Evolutionary conservation across 2,329 filamentous ascomycete species (phyloP).

Genomic region (Penicillium sp.): DNA sequence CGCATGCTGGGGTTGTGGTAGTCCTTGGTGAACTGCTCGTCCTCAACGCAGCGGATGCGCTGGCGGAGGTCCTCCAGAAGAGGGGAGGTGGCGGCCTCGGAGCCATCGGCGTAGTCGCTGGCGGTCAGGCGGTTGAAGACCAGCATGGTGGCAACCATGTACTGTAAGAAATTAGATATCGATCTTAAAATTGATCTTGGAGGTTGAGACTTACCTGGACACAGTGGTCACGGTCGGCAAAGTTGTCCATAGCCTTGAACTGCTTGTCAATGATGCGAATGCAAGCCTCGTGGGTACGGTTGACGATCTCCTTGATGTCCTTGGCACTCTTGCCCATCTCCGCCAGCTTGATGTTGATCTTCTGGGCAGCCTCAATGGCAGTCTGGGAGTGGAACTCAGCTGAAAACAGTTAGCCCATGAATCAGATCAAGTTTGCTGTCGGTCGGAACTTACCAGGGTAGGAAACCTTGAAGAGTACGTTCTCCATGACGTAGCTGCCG

Average conservation of each 20-base stretch:
- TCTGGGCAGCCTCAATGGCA: constrained; percentile 90
- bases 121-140: constrained; percentile 91
- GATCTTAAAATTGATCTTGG: neutral
- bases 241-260: constrained; percentile 99
- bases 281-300: constrained; percentile 97
- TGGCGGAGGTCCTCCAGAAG: constrained; percentile 89
- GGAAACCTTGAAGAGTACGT: constrained; percentile 99
- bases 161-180: constrained; percentile 44
- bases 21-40: constrained; percentile 88
- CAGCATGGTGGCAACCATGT: constrained; percentile 98
- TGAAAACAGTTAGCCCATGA: constrained; percentile 24
- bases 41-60: constrained; percentile 95
- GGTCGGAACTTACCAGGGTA: constrained; percentile 70
- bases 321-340: constrained; percentile 84
- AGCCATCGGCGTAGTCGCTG: constrained; percentile 88
- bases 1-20: constrained; percentile 94
- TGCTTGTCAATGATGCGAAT: constrained; percentile 99
- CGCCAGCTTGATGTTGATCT: constrained; percentile 80
- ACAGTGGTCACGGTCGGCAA: constrained; percentile 98
- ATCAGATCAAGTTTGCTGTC: neutral
- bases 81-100: constrained; percentile 85
- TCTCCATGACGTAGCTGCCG: constrained; percentile 99
- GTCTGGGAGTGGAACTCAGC: constrained; percentile 99
- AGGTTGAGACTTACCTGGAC: constrained; percentile 63
- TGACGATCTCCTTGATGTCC: constrained; percentile 90